Evolutionary conservation across 805 yeast species (phyloP), one percentile per base, ranked within the genome.

Genomic region (Candida nonsorbophila): DNA sequence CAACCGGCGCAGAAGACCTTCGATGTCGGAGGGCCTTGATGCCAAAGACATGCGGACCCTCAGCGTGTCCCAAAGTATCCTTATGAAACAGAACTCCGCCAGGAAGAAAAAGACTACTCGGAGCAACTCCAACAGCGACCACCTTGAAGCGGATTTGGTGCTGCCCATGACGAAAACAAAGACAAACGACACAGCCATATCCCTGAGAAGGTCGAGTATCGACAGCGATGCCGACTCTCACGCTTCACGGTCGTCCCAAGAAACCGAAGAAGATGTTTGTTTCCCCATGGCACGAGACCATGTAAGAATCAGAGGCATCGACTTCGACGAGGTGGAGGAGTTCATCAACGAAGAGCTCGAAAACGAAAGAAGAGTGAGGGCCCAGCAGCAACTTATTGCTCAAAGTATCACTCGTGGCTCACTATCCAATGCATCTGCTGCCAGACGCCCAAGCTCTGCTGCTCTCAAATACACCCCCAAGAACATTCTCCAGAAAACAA

Each of bases 221-320:
- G 86, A 79, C 44, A 72, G 77, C 36, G 90, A 82, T 40, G 71
- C 69, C 13, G 81, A 74, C 42, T 81, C 88, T 2, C 84, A 76
- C 42, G 83, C 79, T 2, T 80, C 90, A 7, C 67, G 86, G 40
- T 76, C 79, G 12, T 79, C 88, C 4, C 94, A 84, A 44, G 96
- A 87, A 49, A 86, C 95, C 0, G 97, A 90, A 48, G 96, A 86
- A 51, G 97, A 90, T 70, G 98, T 90, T 25, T 90, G 97, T 66
- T 88, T 88, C 58, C 97, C 97, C 2, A 81, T 86, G 85, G 62
- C 77, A 28, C 78, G 84, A 4, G 81, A 80, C 36, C 69, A 64
- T 37, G 60, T 64, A 16, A 52, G 67, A 29, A 62, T 74, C 24
- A 78, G 77, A 36, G 96, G 95, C 11, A 84, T 92, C 42, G 95